These are phyloP conservation scores for Saturnispora sanitii DNA, from an alignment of 805 yeast genomes.

Conservation along the genomic window DNA sequence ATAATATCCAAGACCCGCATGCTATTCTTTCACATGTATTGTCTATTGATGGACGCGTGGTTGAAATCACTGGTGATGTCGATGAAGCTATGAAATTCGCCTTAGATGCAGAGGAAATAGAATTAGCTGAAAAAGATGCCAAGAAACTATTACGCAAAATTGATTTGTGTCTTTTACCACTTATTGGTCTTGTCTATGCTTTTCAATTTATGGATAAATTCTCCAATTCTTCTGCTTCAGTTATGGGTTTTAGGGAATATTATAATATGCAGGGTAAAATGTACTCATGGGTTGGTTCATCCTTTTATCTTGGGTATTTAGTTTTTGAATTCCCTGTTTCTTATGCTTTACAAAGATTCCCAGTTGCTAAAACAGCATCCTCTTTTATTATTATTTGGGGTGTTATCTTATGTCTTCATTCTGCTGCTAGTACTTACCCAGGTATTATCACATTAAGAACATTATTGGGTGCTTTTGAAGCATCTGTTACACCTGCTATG, in stretches of 20 bases:
- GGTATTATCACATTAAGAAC: constrained; percentile 28
- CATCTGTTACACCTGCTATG: constrained; percentile 15
- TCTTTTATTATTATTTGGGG: constrained; percentile 27
- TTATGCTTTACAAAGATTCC: constrained; percentile 31
- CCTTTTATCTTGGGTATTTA: constrained; percentile 32
- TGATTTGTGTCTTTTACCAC: constrained; percentile 24
- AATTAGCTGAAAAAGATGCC: constrained; percentile 4
- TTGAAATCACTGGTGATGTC: constrained; percentile 8
- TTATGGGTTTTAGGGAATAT: constrained; percentile 17
- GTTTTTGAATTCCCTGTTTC: constrained; percentile 21
- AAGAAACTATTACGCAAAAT: constrained; percentile 28
- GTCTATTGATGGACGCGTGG: constrained; percentile 13
- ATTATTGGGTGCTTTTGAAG: constrained; percentile 27
- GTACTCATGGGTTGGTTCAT: constrained; percentile 17
- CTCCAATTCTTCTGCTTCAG: constrained; percentile 31
- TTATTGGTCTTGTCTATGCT: constrained; percentile 27
- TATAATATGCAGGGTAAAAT: constrained; percentile 23
- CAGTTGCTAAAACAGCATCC: constrained; percentile 25
- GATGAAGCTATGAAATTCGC: constrained; percentile 11
- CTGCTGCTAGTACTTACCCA: constrained; percentile 25
- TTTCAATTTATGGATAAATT: constrained; percentile 34
- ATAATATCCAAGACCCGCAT: not conserved
- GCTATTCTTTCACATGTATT: constrained; percentile 9
- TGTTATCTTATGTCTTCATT: constrained; percentile 22
- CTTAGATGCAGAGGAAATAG: constrained; percentile 4